These are phyloP conservation scores for Berkeleyomyces rouxiae DNA, from an alignment of 2,329 filamentous ascomycete genomes.

Conservation along the genomic window DNA sequence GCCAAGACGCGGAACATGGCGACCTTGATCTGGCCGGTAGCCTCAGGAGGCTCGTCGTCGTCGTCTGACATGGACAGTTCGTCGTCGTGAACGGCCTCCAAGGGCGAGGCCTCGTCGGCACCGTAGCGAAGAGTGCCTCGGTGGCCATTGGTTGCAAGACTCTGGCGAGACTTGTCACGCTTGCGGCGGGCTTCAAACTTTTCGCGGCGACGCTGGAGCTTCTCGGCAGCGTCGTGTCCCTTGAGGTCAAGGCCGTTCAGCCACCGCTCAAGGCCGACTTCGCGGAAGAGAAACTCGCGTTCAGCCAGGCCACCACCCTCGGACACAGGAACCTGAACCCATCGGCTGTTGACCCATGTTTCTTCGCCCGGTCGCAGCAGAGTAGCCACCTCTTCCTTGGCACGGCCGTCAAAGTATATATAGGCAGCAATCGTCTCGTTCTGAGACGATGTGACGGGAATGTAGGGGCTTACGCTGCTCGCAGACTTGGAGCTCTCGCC, in stretches of 20 bases:
- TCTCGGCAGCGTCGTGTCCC: slow-evolving; percentile 76
- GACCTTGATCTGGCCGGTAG: slow-evolving; percentile 94
- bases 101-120: slow-evolving; percentile 53
- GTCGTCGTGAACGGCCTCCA: slow-evolving; percentile 51
- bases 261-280: slow-evolving; percentile 92
- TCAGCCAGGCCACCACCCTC: slow-evolving; percentile 92
- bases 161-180: slow-evolving; percentile 30
- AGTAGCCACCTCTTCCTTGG: slow-evolving; percentile 94
- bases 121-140: slow-evolving; percentile 62
- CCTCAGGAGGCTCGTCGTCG: slow-evolving; percentile 81
- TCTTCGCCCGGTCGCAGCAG: slow-evolving; percentile 83
- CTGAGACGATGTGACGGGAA: slow-evolving; percentile 76
- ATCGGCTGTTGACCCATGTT: slow-evolving; percentile 96
- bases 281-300: slow-evolving; percentile 90
- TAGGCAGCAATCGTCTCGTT: slow-evolving; percentile 98
- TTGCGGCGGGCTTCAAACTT: slow-evolving; percentile 57
- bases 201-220: slow-evolving; percentile 72
- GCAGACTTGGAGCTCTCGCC: slow-evolving; percentile 30
- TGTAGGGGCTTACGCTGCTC: slow-evolving; percentile 62
- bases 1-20: slow-evolving; percentile 90
- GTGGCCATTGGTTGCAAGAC: slow-evolving; percentile 12
- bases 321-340: slow-evolving; percentile 82
- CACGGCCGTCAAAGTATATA: slow-evolving; percentile 93
- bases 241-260: slow-evolving; percentile 91
- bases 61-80: slow-evolving; percentile 66